Conservation (phyloP, 2,329 filamentous ascomycete genomes). For the Penicillium digitatum region DNA sequence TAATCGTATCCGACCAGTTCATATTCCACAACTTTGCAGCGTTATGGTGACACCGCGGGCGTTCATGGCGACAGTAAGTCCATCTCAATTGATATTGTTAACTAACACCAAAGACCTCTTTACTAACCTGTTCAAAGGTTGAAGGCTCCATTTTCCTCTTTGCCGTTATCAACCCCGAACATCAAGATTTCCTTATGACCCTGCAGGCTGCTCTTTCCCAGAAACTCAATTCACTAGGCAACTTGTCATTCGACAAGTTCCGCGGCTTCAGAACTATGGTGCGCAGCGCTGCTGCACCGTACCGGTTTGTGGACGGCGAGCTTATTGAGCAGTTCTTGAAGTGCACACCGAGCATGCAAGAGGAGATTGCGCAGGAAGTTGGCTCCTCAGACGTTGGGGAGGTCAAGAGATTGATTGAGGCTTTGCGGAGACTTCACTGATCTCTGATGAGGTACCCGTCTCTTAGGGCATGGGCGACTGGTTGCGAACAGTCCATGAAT, state of each 20-base stretch:
- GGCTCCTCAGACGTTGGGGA: slow-evolving; percentile 53
- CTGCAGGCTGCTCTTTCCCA: slow-evolving; percentile 70
- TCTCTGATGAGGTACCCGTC: neutral
- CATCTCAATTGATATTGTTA: neutral
- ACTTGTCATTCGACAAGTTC: slow-evolving; percentile 72
- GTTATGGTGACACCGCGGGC: slow-evolving; percentile 74
- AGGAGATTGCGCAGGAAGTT: slow-evolving; percentile 50
- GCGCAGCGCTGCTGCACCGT: slow-evolving; percentile 68
- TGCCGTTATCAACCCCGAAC: slow-evolving; percentile 66
- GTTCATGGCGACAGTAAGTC: slow-evolving; percentile 79
- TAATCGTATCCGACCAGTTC: slow-evolving; percentile 75
- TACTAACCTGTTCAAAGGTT: slow-evolving; percentile 50
- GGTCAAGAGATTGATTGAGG: slow-evolving; percentile 60
- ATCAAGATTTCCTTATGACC: slow-evolving; percentile 75
- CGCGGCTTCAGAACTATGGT: slow-evolving; percentile 75
- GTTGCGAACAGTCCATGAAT: slow-evolving; percentile 8
- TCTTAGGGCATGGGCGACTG: neutral
- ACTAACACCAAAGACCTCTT: neutral
- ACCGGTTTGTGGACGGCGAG: slow-evolving; percentile 87
- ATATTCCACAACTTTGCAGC: slow-evolving; percentile 60
- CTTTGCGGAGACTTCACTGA: slow-evolving; percentile 50
- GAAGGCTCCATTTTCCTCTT: slow-evolving; percentile 92
- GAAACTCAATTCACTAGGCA: slow-evolving; percentile 64
- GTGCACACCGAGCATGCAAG: slow-evolving; percentile 57
- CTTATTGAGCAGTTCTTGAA: slow-evolving; percentile 82